Evolutionary conservation across 495 filamentous ascomycete species (phyloP).

Genomic region (Talaromyces proteolyticus): DNA sequence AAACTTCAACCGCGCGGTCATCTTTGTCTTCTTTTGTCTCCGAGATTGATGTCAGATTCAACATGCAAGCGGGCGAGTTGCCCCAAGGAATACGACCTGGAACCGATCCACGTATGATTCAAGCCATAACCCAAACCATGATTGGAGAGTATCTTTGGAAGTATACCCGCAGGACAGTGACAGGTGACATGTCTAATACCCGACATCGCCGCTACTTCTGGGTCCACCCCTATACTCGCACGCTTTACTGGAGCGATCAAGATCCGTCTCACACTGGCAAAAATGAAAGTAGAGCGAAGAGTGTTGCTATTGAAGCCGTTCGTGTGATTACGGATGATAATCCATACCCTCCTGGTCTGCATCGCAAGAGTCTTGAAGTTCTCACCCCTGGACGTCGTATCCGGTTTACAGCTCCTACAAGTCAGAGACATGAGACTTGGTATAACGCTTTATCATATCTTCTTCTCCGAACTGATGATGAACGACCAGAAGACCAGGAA

Average conservation of each 20-base stretch:
- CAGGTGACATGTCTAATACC: constrained; percentile 78
- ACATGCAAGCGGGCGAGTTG: constrained; percentile 56
- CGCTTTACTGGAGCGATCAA: constrained; percentile 91
- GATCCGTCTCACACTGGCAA: constrained; percentile 77
- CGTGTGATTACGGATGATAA: constrained; percentile 95
- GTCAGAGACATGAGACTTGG: constrained; percentile 95
- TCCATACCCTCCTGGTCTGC: constrained; percentile 87
- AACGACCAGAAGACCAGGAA: constrained; percentile 51
- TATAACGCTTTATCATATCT: constrained; percentile 96
- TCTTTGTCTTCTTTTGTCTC: constrained; percentile 94
- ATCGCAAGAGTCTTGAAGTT: constrained; percentile 87
- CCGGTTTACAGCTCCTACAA: constrained; percentile 90
- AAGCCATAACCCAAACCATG: constrained; percentile 99
- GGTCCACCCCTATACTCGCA: constrained; percentile 97
- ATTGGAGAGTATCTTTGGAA: constrained; percentile 99
- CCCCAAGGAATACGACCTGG: constrained; percentile 47
- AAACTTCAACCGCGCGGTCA: constrained; percentile 59
- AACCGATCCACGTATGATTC: constrained; percentile 96
- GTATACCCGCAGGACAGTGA: constrained; percentile 88
- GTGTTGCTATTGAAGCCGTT: constrained; percentile 88
- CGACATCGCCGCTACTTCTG: constrained; percentile 96
- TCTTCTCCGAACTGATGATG: constrained; percentile 63
- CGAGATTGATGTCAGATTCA: constrained; percentile 86
- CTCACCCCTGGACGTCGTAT: constrained; percentile 82
- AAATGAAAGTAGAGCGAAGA: constrained; percentile 82